phyloP scores from a whole-genome alignment of 2,329 filamentous ascomycete species.

The Talaromyces rugulosus region DNA sequence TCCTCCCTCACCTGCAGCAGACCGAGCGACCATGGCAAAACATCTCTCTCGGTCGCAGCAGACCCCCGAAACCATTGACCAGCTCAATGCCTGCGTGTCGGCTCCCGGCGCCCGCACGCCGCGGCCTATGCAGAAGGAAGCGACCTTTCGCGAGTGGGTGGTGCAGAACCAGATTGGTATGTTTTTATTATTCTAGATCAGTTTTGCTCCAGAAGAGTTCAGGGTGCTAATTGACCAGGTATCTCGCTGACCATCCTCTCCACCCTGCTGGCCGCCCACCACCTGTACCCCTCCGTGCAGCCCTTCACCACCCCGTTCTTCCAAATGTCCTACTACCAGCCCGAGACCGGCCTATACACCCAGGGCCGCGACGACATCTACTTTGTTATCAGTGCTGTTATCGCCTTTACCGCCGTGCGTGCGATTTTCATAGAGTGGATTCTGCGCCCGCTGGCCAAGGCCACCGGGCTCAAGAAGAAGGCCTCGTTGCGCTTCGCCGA shows the following conservation, averaged over 20 bases:
- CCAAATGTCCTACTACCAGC: conserved; percentile 76
- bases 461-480: conserved; percentile 73
- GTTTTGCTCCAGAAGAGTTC: too few relatives aligned
- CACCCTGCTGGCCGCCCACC: conserved; percentile 75
- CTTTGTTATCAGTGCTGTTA: conserved; percentile 71
- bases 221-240: conserved; percentile 45
- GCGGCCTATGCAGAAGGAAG: conserved; percentile 26
- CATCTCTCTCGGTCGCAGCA: conserved; percentile 26
- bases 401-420: conserved; percentile 82
- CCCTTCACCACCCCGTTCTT: conserved; percentile 83
- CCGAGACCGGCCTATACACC: conserved; percentile 63
- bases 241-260: conserved; percentile 82
- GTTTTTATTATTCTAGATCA: conserved; percentile 23
- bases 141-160: conserved; percentile 56
- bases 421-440: conserved; percentile 84
- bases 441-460: conserved; percentile 70
- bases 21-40: conserved; percentile 29
- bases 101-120: conserved; percentile 24
- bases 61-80: conserved; percentile 18
- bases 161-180: conserved; percentile 77
- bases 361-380: conserved; percentile 76
- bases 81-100: conserved; percentile 41
- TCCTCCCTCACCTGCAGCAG: not conserved
- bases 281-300: conserved; percentile 75
- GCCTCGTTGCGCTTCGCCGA: conserved; percentile 80